A percentile compares a stretch with the other conserved stretches of the same genome.
Evolutionary conservation across 2,329 filamentous ascomycete species (phyloP).

Genomic region (Penicillium sclerotiorum): DNA sequence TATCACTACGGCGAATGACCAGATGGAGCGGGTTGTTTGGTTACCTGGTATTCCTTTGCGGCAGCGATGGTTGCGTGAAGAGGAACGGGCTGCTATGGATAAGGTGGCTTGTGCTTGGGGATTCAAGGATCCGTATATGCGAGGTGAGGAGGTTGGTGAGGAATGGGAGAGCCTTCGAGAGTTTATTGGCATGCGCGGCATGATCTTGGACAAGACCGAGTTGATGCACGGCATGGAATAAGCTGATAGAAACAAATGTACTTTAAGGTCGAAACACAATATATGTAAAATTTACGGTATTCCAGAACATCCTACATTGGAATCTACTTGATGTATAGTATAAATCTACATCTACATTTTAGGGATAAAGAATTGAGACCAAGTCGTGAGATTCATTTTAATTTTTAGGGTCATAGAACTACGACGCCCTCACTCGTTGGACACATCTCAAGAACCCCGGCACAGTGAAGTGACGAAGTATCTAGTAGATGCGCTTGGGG

Average conservation of each 20-base stretch:
- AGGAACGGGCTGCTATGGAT: conserved; percentile 86
- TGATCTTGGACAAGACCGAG: conserved; percentile 87
- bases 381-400: conserved; percentile 36
- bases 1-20: conserved; percentile 84
- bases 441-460: conserved; percentile 25
- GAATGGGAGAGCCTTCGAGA: conserved; percentile 88
- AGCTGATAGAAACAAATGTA: conserved; percentile 15
- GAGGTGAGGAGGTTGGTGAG: conserved; percentile 86
- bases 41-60: conserved; percentile 76
- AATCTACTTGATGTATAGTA: too few species aligned
- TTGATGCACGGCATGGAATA: conserved; percentile 91
- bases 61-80: conserved; percentile 83
- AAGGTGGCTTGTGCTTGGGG: conserved; percentile 87
- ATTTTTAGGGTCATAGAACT: conserved; percentile 29
- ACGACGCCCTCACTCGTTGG: conserved; percentile 33
- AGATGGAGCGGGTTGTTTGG: conserved; percentile 95
- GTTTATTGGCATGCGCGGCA: conserved; percentile 78
- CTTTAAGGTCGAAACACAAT: too few species aligned
- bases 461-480: conserved; percentile 33
- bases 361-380: conserved; percentile 25
- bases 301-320: too few species aligned
- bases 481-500: conserved; percentile 95
- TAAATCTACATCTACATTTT: background rate
- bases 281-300: too few species aligned
- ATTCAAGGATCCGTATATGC: conserved; percentile 75